These are phyloP conservation scores for Eragrostis tef DNA, from an alignment of 202 grass and related monocot genomes.

Conservation along the genomic window DNA sequence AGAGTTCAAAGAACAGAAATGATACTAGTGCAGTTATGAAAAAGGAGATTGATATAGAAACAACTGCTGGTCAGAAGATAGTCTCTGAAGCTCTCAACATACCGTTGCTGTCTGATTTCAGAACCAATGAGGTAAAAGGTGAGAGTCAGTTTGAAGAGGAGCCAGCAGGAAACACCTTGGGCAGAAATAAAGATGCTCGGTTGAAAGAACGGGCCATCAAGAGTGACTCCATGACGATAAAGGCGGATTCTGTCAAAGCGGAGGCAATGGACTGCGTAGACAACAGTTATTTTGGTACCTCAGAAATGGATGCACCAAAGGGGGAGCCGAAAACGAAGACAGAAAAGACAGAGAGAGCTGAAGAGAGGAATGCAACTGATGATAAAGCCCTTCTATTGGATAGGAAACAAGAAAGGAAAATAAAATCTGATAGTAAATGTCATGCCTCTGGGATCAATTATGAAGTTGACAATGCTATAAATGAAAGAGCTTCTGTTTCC, in stretches of 20 bases:
- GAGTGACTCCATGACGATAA: conserved; percentile 50
- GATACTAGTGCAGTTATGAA: conserved; percentile 50
- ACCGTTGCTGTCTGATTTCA: conserved; percentile 44
- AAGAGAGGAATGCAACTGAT: conserved; percentile 58
- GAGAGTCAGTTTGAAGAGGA: conserved; percentile 58
- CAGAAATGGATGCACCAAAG: conserved; percentile 56
- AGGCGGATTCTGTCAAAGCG: conserved; percentile 55
- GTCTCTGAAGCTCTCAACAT: conserved; percentile 57
- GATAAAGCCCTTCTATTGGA: conserved; percentile 53
- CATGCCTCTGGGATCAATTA: conserved; percentile 51
- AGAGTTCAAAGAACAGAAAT: conserved; percentile 53
- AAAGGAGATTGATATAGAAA: conserved; percentile 69
- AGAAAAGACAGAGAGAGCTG: conserved; percentile 55
- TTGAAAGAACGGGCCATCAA: conserved; percentile 51
- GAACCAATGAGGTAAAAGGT: conserved; percentile 47
- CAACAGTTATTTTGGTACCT: conserved; percentile 50
- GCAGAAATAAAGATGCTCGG: conserved; percentile 48
- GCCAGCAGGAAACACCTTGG: conserved; percentile 40
- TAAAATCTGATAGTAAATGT: conserved; percentile 63
- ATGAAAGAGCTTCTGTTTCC: conserved; percentile 53
- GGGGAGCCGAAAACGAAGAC: conserved; percentile 59
- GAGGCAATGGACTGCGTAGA: conserved; percentile 54
- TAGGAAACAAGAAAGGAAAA: conserved; percentile 70
- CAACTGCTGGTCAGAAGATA: conserved; percentile 49
- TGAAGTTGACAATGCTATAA: conserved; percentile 57